Evolutionary conservation across 805 yeast genomes (phyloP).

Genomic region (Candida dendrica): DNA sequence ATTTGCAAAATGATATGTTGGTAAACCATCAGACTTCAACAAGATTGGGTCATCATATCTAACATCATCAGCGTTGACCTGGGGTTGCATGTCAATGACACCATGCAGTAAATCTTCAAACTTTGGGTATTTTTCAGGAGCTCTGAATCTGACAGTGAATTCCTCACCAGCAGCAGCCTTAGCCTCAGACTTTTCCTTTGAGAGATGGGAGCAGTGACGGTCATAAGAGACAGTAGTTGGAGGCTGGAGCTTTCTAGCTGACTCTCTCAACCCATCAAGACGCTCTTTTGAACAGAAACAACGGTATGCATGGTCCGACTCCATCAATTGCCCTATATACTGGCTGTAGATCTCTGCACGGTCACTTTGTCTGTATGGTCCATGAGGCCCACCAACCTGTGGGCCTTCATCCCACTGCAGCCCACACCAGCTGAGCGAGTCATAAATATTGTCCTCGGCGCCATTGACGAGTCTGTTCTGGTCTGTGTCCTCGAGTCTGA

Average conservation of each 20-base stretch:
- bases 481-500: slow-evolving; percentile 92
- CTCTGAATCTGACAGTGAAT: slow-evolving; percentile 63
- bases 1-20: slow-evolving; percentile 95
- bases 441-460: slow-evolving; percentile 77
- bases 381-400: slow-evolving; percentile 30
- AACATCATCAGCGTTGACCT: slow-evolving; percentile 57
- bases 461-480: slow-evolving; percentile 68
- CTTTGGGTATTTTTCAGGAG: slow-evolving; percentile 64
- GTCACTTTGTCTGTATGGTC: slow-evolving; percentile 84
- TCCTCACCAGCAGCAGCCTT: slow-evolving; percentile 27
- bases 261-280: slow-evolving; percentile 54
- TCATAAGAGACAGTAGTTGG: slow-evolving; percentile 93
- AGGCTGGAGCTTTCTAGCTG: slow-evolving; percentile 70
- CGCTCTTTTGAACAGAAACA: slow-evolving; percentile 85
- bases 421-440: slow-evolving; percentile 72
- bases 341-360: slow-evolving; percentile 58
- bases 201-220: slow-evolving; percentile 56
- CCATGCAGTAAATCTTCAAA: slow-evolving; percentile 80
- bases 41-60: slow-evolving; percentile 87
- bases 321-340: slow-evolving; percentile 50
- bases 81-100: slow-evolving; percentile 67
- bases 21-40: slow-evolving; percentile 88
- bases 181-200: slow-evolving; percentile 32
- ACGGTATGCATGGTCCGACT: slow-evolving; percentile 69
- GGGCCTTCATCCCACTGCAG: slow-evolving; percentile 82